Evolutionary conservation across 306 rosid species (phyloP).

Genomic region (Ochetophila trinervis): DNA sequence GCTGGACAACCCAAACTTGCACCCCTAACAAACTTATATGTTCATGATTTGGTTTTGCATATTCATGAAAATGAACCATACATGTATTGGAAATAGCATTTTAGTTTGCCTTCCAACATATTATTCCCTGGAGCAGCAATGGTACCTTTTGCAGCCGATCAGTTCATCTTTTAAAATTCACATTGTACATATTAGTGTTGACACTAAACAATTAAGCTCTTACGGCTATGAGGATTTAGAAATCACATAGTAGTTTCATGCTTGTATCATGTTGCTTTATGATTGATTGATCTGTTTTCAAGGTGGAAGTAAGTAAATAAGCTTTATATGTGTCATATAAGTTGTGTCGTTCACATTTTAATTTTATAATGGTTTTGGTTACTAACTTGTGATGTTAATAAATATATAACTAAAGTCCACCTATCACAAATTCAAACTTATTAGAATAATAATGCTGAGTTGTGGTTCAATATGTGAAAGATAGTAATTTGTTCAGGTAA

Average conservation of each 20-base stretch:
- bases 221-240: slow-evolving; percentile 70
- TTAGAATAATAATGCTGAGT: too few species aligned
- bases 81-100: slow-evolving; percentile 83
- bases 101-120: slow-evolving; percentile 91
- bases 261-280: neutral
- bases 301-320: neutral
- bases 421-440: too few species aligned
- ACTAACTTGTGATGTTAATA: too few species aligned
- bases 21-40: too few species aligned
- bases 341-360: too few species aligned
- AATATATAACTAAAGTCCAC: too few species aligned
- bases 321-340: too few species aligned
- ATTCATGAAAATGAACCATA: slow-evolving; percentile 72
- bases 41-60: slow-evolving; percentile 67
- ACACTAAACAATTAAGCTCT: slow-evolving; percentile 87
- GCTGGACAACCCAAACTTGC: too few species aligned
- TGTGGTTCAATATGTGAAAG: too few species aligned
- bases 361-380: neutral
- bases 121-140: slow-evolving; percentile 69
- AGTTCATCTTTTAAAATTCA: slow-evolving; percentile 67
- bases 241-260: slow-evolving; percentile 75
- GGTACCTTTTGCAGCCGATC: slow-evolving; percentile 67
- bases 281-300: neutral
- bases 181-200: slow-evolving; percentile 82
- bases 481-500: slow-evolving; percentile 45